Base-by-base conservation (phyloP, 2,329 filamentous ascomycete species). In the Ampelomyces quisqualis region DNA sequence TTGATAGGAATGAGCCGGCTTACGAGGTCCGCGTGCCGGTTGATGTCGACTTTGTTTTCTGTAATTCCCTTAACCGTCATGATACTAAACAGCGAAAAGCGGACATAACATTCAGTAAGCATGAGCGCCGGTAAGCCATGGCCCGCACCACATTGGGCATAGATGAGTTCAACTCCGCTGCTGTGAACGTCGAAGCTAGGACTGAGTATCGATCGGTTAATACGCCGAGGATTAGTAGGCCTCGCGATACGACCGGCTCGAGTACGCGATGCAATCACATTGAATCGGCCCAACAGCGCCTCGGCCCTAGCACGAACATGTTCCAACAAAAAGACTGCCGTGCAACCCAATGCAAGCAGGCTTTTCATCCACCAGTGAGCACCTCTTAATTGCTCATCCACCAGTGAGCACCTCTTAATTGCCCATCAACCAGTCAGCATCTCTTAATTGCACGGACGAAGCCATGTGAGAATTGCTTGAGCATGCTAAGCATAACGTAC, bases 361-460 rank as follows among this genome's bases (percentile, higher is more conserved):
- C 17, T 7, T 26, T 36, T 38, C 19, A 24, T 38, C 9, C 23
- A 28, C 31, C 34, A 34, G 19, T 39, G 14, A 11, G 18, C 10
- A 20, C 10, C 2, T 28, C n/a, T n/a, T n/a, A n/a, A n/a, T n/a
- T n/a, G n/a, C n/a, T n/a, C n/a, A n/a, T n/a, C n/a, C n/a, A n/a
- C n/a, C n/a, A n/a, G n/a, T n/a, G n/a, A n/a, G n/a, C n/a, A n/a
- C n/a, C n/a, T n/a, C n/a, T n/a, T n/a, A n/a, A n/a, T n/a, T n/a
- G n/a, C n/a, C n/a, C 8, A 13, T 4, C n/a, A 14, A 28, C 26
- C 15, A 13, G 26, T 28, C 13, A 28, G 26, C 15, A 28, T 28
- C 26, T 28, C 44, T 56, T 57, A 19, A 58, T 57, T 58, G 51
- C 37, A 55, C 53, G 56, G 34, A 58, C 53, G 55, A 55, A 34